A percentile compares a stretch with the other conserved stretches of the same genome.
Evolutionary conservation across 1,139 yeast genomes (phyloP).

Genomic region (Candida frijolesensis): DNA sequence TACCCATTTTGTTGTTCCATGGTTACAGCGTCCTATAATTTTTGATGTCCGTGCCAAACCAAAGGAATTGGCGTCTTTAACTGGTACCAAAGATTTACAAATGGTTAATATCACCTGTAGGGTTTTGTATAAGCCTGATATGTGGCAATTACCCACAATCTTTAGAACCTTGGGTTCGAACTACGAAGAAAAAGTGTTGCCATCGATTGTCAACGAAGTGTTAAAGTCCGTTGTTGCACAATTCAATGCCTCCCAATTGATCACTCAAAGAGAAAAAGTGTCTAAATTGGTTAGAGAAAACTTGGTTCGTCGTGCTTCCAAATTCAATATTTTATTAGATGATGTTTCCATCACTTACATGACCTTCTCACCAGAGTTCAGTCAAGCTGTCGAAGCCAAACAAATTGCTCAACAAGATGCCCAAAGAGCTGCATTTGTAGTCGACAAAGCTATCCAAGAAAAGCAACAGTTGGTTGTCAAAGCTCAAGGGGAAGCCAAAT

Average conservation of each 20-base stretch:
- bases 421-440: conserved; percentile 95
- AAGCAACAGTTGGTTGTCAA: conserved; percentile 95
- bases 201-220: conserved; percentile 96
- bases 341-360: conserved; percentile 94
- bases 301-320: conserved; percentile 86
- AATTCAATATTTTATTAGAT: conserved; percentile 84
- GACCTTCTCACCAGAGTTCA: conserved; percentile 98
- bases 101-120: conserved; percentile 99
- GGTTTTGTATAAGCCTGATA: conserved; percentile 88
- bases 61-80: conserved; percentile 92
- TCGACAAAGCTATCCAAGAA: conserved; percentile 96
- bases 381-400: conserved; percentile 97
- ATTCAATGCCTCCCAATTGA: conserved; percentile 95
- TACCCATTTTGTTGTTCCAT: conserved; percentile 90
- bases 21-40: conserved; percentile 91
- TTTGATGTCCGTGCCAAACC: conserved; percentile 98
- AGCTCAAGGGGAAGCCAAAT: conserved; percentile 98
- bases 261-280: conserved; percentile 97
- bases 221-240: conserved; percentile 96
- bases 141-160: conserved; percentile 74
- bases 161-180: conserved; percentile 91
- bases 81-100: conserved; percentile 97
- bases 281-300: conserved; percentile 89
- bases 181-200: conserved; percentile 94
- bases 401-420: conserved; percentile 99